phyloP scores from a whole-genome alignment of 352 stramenopile species.

The Phytophthora europaea region DNA sequence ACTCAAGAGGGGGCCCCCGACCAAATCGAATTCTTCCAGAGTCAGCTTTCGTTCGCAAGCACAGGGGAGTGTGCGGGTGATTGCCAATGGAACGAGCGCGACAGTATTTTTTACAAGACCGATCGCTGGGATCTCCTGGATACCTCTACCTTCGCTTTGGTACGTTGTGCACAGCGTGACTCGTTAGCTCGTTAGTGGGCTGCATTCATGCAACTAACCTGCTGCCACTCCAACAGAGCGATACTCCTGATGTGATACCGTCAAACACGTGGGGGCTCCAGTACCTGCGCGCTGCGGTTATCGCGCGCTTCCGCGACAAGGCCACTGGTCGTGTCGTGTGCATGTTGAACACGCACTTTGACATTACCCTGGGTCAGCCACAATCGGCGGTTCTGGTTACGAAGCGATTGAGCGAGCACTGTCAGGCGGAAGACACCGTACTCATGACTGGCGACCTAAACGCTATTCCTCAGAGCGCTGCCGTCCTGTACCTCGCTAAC shows the following conservation, averaged over 20 bases:
- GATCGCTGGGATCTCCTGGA: slow-evolving; percentile 54
- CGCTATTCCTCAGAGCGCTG: slow-evolving; percentile 35
- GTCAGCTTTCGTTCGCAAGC: slow-evolving; percentile 48
- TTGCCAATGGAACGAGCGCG: slow-evolving; percentile 70
- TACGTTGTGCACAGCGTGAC: slow-evolving; percentile 27
- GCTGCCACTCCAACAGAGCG: slow-evolving; percentile 49
- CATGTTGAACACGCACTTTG: slow-evolving; percentile 85
- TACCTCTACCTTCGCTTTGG: slow-evolving; percentile 66
- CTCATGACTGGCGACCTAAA: slow-evolving; percentile 84
- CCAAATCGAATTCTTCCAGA: slow-evolving; percentile 64
- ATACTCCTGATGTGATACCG: slow-evolving; percentile 59
- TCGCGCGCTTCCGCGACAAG: slow-evolving; percentile 65
- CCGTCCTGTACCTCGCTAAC: slow-evolving; percentile 56
- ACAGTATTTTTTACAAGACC: slow-evolving; percentile 74
- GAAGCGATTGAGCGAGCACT: slow-evolving; percentile 50
- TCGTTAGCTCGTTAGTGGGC: background rate
- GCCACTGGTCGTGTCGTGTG: slow-evolving; percentile 45
- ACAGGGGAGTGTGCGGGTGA: slow-evolving; percentile 69
- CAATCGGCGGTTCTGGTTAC: slow-evolving; percentile 68
- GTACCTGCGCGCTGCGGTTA: slow-evolving; percentile 66
- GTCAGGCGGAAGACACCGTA: slow-evolving; percentile 55
- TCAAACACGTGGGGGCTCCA: slow-evolving; percentile 77
- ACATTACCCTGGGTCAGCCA: slow-evolving; percentile 64
- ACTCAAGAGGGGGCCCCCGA: slow-evolving; percentile 69
- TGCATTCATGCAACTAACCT: slow-evolving; percentile 5